Evolutionary conservation across 78 protist genomes (phyloP), one percentile per base, ranked within the genome.

Genomic region (Dictyostelium citrinum): DNA sequence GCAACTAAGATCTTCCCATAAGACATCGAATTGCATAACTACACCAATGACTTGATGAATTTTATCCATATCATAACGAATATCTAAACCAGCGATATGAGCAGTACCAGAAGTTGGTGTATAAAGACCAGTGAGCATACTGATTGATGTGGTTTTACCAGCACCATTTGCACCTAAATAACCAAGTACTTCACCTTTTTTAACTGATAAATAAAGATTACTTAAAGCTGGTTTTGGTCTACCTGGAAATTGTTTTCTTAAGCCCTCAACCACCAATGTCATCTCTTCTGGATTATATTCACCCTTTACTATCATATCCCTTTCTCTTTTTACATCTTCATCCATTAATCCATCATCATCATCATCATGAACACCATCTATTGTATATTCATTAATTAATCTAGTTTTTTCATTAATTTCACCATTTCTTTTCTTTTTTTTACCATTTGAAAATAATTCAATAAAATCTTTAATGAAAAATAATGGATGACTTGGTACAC

Each of bases 111-210:
- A 20, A 5, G 96, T 78, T 55, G 98, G 97, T 16, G 35, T 31
- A n/a, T 70, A 68, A 1, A 90, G 31, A 27, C 98, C 98, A 5
- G 98, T 90, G 8, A 96, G 41, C 1, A 94, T 60, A 17, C 90
- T 76, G 5, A 91, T 82, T 1, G 98, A 95, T 8, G 98, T 97
- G 3, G 98, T 95, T 83, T 98, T 98, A 71, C 98, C 99, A 3
- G 99, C 98, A 29, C 99, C 99, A 78, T 98, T 98, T 33, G 96
- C 93, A n/a, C 99, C 99, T 1, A 98, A 90, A 55, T 97, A 92
- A 8, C 97, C 99, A 70, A 98, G 84, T 74, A 97, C 96, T 68
- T 96, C 95, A 84, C 96, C 93, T 17, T 27, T 10, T 37, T 67
- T 75, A 22, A 97, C 71, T 6, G 92, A 93, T 16, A 98, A 27